phyloP scores from a whole-genome alignment of 2,329 filamentous ascomycete species.

The Alternaria brassicicola region DNA sequence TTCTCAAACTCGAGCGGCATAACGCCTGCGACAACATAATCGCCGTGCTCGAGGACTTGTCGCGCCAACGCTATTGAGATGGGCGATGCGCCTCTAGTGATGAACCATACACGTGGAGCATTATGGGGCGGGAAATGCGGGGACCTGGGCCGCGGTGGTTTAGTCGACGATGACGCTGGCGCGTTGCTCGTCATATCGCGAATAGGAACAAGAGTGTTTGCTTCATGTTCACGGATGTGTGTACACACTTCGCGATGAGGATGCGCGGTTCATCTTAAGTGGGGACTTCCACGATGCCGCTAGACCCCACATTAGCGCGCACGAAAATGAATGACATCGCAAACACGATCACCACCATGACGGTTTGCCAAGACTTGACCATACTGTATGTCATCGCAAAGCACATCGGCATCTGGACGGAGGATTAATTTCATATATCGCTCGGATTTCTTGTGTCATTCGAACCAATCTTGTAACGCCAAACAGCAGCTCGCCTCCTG shows the following conservation, averaged over 20 bases:
- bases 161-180: constrained; percentile 30
- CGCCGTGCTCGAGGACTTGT: constrained; percentile 85
- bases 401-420: rapidly evolving
- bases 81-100: constrained; percentile 85
- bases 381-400: background rate
- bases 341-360: constrained; percentile 9
- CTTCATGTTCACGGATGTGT: constrained; percentile 1
- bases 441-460: too few species aligned
- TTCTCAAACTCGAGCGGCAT: constrained; percentile 76
- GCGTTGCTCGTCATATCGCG: constrained; percentile 21
- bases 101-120: constrained; percentile 85
- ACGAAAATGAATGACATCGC: constrained; percentile 21
- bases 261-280: constrained; percentile 7
- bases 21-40: constrained; percentile 85
- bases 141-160: constrained; percentile 44
- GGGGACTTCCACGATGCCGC: constrained; percentile 16
- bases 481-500: background rate
- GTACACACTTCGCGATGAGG: background rate
- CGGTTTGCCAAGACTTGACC: constrained; percentile 4
- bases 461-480: background rate
- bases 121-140: constrained; percentile 66
- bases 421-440: background rate
- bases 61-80: constrained; percentile 82
- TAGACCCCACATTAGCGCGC: constrained; percentile 23
- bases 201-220: background rate